Conservation (phyloP, 2,329 filamentous ascomycete species). For the Triangularia verruculosa region DNA sequence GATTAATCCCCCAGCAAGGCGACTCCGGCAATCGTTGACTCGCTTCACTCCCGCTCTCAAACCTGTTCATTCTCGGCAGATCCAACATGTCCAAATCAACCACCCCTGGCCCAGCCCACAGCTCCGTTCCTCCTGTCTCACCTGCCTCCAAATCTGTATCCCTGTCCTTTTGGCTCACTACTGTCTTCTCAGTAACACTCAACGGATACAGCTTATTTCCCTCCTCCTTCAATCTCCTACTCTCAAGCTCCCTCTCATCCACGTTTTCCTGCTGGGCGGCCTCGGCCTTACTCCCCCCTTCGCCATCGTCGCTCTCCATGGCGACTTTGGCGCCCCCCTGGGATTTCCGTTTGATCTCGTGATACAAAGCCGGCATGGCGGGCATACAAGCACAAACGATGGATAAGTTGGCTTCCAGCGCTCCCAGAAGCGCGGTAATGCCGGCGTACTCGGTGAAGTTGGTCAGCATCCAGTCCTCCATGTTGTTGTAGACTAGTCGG, state of each 20-base stretch:
- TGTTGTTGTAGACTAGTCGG: not conserved
- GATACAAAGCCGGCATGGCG: not conserved
- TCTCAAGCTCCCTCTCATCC: not conserved
- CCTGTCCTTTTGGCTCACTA: not conserved
- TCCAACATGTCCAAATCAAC: not conserved
- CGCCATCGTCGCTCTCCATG: not conserved
- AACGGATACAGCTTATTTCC: not conserved
- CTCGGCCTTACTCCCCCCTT: not conserved
- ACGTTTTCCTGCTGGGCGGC: not conserved
- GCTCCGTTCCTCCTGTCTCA: not conserved
- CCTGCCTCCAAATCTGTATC: not conserved
- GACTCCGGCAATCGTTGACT: not conserved
- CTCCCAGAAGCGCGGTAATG: not conserved
- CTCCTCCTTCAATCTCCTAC: not conserved
- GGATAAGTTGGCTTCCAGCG: not conserved
- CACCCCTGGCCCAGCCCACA: not conserved
- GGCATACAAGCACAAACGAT: not conserved
- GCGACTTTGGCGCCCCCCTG: not conserved
- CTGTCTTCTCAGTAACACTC: not conserved
- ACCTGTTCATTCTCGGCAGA: not conserved
- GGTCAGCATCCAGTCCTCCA: not conserved
- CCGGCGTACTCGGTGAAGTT: not conserved
- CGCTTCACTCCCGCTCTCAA: not conserved
- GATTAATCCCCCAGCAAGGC: not conserved
- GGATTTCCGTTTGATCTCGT: not conserved